Conservation (phyloP, 2,329 filamentous ascomycete genomes). For the Plenodomus lindquistii region DNA sequence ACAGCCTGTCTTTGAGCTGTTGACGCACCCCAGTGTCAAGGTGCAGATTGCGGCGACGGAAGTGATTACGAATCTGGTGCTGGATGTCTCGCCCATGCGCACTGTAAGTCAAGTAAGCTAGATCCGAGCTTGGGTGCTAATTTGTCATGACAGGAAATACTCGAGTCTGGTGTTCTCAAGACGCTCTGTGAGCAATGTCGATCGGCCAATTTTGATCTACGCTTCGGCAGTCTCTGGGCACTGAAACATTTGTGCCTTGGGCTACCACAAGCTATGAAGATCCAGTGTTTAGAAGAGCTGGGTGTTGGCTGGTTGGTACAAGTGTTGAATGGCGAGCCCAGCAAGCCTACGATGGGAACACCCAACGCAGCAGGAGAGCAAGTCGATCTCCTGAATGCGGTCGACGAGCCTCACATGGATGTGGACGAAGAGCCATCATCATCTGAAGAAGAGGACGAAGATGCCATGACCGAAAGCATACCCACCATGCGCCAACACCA, state of each 20-base stretch:
- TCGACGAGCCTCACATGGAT: constrained; percentile 48
- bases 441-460: constrained; percentile 50
- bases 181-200: constrained; percentile 83
- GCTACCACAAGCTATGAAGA: constrained; percentile 72
- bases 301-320: constrained; percentile 79
- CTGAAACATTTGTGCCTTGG: constrained; percentile 86
- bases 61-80: constrained; percentile 80
- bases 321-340: constrained; percentile 66
- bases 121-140: constrained; percentile 18
- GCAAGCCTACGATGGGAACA: constrained; percentile 55
- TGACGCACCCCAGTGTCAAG: constrained; percentile 74
- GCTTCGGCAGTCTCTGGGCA: constrained; percentile 88
- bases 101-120: constrained; percentile 62
- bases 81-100: constrained; percentile 90
- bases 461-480: constrained; percentile 52
- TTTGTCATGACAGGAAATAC: constrained; percentile 57
- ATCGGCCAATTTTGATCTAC: constrained; percentile 75
- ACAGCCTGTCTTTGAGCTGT: constrained; percentile 73
- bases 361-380: constrained; percentile 64
- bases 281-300: constrained; percentile 75
- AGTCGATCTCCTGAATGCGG: constrained; percentile 62
- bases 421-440: constrained; percentile 43
- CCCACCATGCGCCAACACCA: constrained; percentile 46
- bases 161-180: constrained; percentile 73
- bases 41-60: constrained; percentile 86